phyloP scores from a whole-genome alignment of 768 basidiomycete genomes.

The Suillus clintonianus region DNA sequence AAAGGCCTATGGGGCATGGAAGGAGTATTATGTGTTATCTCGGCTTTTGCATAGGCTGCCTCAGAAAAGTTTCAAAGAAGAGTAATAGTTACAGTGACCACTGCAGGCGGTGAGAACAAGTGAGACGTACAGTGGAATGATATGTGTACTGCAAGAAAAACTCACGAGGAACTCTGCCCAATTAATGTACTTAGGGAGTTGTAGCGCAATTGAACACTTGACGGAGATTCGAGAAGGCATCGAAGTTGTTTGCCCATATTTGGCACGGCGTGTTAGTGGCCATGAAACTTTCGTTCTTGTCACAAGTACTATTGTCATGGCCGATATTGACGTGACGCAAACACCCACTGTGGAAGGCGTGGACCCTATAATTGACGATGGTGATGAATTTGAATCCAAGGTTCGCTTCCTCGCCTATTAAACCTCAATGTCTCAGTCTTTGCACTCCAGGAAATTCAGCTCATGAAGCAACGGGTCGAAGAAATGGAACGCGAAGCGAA shows the following conservation, averaged over 20 bases:
- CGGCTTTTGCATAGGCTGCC: neutral
- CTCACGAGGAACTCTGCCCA: neutral
- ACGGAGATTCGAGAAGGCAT: neutral
- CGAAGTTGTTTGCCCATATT: constrained; percentile 28
- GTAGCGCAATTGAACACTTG: neutral
- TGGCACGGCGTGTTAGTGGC: constrained; percentile 10
- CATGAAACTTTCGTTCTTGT: constrained; percentile 26
- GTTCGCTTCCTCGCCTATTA: constrained; percentile 28
- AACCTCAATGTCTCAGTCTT: constrained; percentile 16
- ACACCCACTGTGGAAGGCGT: constrained; percentile 34
- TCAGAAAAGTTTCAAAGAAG: neutral
- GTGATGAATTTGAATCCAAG: constrained; percentile 66
- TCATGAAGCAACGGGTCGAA: constrained; percentile 90
- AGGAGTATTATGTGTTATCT: neutral
- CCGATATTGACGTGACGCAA: constrained; percentile 52
- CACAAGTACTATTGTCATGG: constrained; percentile 38
- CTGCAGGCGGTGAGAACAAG: neutral
- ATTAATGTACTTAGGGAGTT: neutral
- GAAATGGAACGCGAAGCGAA: constrained; percentile 93
- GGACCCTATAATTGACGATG: constrained; percentile 49
- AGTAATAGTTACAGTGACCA: neutral
- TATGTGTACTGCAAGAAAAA: neutral
- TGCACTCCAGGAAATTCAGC: constrained; percentile 71
- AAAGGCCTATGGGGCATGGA: neutral
- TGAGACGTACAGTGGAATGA: neutral